phyloP scores from a whole-genome alignment of 2,329 filamentous ascomycete genomes.

The Penicillium sp. region DNA sequence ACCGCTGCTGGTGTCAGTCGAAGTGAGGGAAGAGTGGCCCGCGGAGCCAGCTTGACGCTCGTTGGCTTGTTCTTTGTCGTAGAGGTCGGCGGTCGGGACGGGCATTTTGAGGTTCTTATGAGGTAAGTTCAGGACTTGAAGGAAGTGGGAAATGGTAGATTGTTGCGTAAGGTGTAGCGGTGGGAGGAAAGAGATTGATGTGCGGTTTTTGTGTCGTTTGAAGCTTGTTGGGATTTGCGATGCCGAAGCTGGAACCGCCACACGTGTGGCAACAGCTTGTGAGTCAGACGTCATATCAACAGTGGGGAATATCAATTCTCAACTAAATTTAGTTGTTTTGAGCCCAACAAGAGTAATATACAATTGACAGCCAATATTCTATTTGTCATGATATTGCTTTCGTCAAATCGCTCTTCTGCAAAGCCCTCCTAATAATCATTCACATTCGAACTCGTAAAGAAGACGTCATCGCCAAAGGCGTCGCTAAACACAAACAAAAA shows the following conservation, averaged over 20 bases:
- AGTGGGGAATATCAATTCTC: not conserved
- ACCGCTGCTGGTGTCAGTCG: slow-evolving; percentile 11
- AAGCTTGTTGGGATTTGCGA: not conserved
- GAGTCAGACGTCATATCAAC: slow-evolving; percentile 6
- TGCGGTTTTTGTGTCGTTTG: not conserved
- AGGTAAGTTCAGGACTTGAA: not conserved
- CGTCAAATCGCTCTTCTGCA: not conserved
- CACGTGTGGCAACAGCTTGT: slow-evolving; percentile 7
- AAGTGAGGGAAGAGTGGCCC: slow-evolving; percentile 17
- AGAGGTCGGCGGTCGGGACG: slow-evolving; percentile 18
- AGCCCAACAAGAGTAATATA: not conserved
- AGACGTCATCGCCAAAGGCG: not conserved
- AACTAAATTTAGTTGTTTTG: not conserved
- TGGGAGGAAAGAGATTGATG: not conserved
- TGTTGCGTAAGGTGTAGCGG: not conserved
- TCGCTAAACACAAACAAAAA: not conserved
- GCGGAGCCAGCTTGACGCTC: slow-evolving; percentile 14
- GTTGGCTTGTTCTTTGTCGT: slow-evolving; percentile 20
- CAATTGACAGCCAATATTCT: not conserved
- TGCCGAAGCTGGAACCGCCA: slow-evolving; percentile 5
- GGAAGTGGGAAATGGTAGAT: not conserved
- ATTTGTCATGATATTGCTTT: not conserved
- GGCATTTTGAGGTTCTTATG: slow-evolving; percentile 14
- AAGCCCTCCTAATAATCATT: not conserved
- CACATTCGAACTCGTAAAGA: not conserved